Evolutionary conservation across 179 eudicot species (phyloP).

Genomic region (Pouteria campechiana): DNA sequence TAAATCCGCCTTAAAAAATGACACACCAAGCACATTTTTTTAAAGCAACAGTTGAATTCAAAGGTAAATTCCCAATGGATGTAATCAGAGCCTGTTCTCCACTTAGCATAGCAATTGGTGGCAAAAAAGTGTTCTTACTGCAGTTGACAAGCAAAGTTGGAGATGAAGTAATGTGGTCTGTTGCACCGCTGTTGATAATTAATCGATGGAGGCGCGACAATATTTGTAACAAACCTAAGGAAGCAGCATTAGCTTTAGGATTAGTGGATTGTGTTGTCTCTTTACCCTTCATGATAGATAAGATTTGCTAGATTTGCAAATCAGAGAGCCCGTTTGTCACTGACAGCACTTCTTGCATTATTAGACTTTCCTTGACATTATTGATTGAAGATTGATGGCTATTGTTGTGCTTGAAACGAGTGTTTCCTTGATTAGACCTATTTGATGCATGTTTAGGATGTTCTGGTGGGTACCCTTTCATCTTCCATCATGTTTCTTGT

Average conservation of each 20-base stretch:
- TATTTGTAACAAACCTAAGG: no score
- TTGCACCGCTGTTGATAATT: neutral
- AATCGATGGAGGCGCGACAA: no score
- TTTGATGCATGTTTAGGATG: no score
- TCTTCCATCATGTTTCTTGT: slow-evolving; percentile 3
- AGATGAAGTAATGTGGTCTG: slow-evolving; percentile 1
- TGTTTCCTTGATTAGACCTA: no score
- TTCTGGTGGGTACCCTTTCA: neutral
- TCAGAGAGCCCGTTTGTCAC: neutral
- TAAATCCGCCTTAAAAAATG: slow-evolving; percentile 1
- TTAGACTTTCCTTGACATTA: neutral
- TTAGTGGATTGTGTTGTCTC: neutral
- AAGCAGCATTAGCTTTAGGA: no score
- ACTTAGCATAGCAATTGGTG: neutral
- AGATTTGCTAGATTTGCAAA: neutral
- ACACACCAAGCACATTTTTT: neutral
- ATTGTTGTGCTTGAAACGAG: neutral
- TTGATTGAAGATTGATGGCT: neutral
- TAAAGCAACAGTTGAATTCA: neutral
- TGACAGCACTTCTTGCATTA: neutral
- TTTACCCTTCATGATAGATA: neutral
- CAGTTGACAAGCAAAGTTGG: neutral
- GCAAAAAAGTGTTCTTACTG: neutral
- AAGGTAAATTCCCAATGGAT: neutral
- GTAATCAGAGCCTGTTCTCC: neutral